A percentile compares a stretch with the other conserved stretches of the same genome.
Evolutionary conservation across 1,139 yeast species (phyloP).

Genomic region (Blastobotrys illinoisensis): DNA sequence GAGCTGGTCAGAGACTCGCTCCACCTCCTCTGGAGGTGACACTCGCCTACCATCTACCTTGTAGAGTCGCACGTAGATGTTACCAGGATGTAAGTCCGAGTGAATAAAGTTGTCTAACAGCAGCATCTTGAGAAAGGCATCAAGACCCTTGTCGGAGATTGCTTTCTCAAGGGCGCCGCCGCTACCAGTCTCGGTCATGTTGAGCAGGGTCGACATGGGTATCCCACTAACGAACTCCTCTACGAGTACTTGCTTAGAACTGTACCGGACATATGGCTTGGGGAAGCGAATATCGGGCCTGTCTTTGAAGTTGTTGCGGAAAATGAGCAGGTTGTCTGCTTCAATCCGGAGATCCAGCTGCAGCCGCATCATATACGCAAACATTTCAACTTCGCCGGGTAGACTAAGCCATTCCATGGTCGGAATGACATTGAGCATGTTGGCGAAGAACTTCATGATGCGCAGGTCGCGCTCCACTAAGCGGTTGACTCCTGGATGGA

Average conservation of each 20-base stretch:
- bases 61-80: constrained; percentile 75
- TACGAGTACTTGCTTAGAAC: constrained; percentile 70
- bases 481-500: constrained; percentile 78
- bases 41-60: constrained; percentile 10
- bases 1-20: constrained; percentile 30
- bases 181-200: constrained; percentile 30
- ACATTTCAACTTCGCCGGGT: constrained; percentile 91
- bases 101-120: constrained; percentile 90
- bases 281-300: constrained; percentile 72
- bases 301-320: constrained; percentile 55
- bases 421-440: constrained; percentile 62
- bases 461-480: constrained; percentile 73
- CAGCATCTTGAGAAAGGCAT: constrained; percentile 88
- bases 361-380: constrained; percentile 74
- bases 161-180: constrained; percentile 53
- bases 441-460: constrained; percentile 80
- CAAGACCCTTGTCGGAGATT: constrained; percentile 81
- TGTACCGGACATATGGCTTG: constrained; percentile 58
- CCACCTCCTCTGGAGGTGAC: constrained; percentile 17
- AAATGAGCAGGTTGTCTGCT: constrained; percentile 69
- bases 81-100: constrained; percentile 96
- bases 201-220: constrained; percentile 66
- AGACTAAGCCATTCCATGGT: constrained; percentile 97
- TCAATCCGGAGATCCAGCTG: constrained; percentile 90
- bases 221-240: constrained; percentile 83